Percentiles rank a stretch among this genome's conserved stretches.
Conservation (phyloP, 306 rosid genomes). For the Rosa persica region DNA sequence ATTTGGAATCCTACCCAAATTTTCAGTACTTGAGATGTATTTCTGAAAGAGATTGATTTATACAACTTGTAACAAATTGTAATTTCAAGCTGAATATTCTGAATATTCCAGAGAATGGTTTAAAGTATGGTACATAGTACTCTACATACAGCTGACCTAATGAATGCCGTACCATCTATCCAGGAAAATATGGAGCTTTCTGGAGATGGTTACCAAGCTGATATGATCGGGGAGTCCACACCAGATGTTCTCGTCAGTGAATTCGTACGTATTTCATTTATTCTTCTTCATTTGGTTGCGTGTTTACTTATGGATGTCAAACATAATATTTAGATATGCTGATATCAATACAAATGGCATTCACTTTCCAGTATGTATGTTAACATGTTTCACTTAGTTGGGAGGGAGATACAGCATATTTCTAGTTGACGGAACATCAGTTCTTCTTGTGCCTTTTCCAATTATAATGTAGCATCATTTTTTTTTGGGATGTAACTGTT, state of each 20-base stretch:
- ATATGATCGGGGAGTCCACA: constrained; percentile 88
- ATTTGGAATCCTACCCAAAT: not conserved
- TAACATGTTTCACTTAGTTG: not conserved
- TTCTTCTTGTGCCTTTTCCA: not conserved
- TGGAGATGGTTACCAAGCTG: constrained; percentile 79
- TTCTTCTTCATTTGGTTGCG: not conserved
- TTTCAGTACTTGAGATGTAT: not conserved
- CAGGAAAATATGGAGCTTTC: constrained; percentile 80
- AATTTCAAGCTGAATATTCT: not conserved
- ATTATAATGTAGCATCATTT: not conserved
- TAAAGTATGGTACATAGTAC: not conserved
- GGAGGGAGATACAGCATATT: not conserved
- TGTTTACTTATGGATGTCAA: not conserved
- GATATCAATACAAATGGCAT: not conserved
- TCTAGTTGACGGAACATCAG: not conserved
- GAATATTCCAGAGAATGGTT: not conserved
- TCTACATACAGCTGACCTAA: constrained; percentile 14
- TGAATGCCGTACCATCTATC: constrained; percentile 32
- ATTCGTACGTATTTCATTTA: constrained; percentile 56
- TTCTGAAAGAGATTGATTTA: not conserved
- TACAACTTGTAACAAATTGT: not conserved
- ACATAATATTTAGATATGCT: not conserved
- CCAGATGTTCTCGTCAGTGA: constrained; percentile 90
- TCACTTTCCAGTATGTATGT: not conserved
- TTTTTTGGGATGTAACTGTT: not conserved